Evolutionary conservation across 148 eudicot species (phyloP).

Genomic region (Polygonum aviculare): DNA sequence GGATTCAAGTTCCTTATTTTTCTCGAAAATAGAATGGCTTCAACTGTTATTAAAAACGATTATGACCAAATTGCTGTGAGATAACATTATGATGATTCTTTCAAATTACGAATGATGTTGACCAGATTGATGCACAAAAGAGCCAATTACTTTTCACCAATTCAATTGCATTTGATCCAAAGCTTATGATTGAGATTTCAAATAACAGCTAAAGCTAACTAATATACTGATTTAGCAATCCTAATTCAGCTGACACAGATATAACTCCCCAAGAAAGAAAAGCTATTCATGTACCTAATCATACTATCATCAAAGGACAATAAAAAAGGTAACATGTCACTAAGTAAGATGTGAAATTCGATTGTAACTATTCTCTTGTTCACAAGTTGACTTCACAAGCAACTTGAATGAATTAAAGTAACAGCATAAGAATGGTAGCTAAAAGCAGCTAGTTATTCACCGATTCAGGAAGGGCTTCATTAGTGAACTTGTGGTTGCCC

Average conservation of each 20-base stretch:
- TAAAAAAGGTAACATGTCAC: not conserved
- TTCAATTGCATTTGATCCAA: not conserved
- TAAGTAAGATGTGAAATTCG: not conserved
- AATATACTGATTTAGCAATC: not conserved
- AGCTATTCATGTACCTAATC: not conserved
- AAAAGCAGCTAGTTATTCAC: slow-evolving; percentile 25
- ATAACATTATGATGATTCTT: too few relatives aligned
- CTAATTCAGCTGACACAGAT: not conserved
- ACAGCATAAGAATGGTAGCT: not conserved
- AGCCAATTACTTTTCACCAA: not conserved
- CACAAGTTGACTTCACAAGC: not conserved
- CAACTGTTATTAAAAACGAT: not conserved
- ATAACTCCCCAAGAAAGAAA: not conserved
- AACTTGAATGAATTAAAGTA: not conserved
- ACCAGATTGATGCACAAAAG: too few relatives aligned
- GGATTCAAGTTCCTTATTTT: not conserved
- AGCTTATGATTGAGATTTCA: not conserved
- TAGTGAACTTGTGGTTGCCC: slow-evolving; percentile 76
- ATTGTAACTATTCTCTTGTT: not conserved
- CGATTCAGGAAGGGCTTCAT: slow-evolving; percentile 49
- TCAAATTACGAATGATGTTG: too few relatives aligned
- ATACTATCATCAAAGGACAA: not conserved
- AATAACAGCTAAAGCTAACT: not conserved
- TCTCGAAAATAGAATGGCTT: too few relatives aligned
- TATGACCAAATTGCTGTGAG: not conserved